A percentile compares a stretch with the other conserved stretches of the same genome.
Evolutionary conservation across 2,329 filamentous ascomycete species (phyloP).

Genomic region (Orbilia blumenaviensis): DNA sequence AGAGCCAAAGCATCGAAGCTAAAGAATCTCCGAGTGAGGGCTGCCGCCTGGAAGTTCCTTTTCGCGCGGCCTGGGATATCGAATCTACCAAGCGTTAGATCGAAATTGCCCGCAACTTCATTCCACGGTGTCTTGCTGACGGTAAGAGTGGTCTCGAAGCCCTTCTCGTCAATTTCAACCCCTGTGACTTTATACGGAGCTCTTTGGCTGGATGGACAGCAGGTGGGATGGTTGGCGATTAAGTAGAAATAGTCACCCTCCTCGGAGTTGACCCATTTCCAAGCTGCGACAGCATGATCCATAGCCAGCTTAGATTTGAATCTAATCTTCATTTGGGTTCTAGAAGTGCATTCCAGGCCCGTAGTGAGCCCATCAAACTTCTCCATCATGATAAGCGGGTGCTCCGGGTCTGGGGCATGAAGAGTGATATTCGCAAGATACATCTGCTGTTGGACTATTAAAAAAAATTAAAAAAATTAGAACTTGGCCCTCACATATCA

Average conservation of each 20-base stretch:
- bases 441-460: constrained; percentile 54
- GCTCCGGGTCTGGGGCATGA: constrained; percentile 57
- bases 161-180: constrained; percentile 3
- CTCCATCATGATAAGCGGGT: constrained; percentile 60
- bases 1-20: constrained; percentile 10
- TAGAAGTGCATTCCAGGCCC: constrained; percentile 57
- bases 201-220: constrained; percentile 58
- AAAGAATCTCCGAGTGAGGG: constrained; percentile 25
- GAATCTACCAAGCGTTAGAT: constrained; percentile 28
- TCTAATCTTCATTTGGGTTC: constrained; percentile 55
- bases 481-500: neutral
- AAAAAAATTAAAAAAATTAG: neutral
- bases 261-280: constrained; percentile 59
- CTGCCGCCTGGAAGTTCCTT: neutral
- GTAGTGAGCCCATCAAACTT: constrained; percentile 58
- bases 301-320: constrained; percentile 59
- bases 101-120: constrained; percentile 39
- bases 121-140: constrained; percentile 18
- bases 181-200: constrained; percentile 56
- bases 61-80: constrained; percentile 1
- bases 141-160: constrained; percentile 1
- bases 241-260: constrained; percentile 58
- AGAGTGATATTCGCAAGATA: constrained; percentile 60
- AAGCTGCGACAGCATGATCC: constrained; percentile 57
- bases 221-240: constrained; percentile 59